Percentiles rank a stretch among this genome's conserved stretches.
Evolutionary conservation across 768 basidiomycete species (phyloP).

Genomic region (Russula emetica): DNA sequence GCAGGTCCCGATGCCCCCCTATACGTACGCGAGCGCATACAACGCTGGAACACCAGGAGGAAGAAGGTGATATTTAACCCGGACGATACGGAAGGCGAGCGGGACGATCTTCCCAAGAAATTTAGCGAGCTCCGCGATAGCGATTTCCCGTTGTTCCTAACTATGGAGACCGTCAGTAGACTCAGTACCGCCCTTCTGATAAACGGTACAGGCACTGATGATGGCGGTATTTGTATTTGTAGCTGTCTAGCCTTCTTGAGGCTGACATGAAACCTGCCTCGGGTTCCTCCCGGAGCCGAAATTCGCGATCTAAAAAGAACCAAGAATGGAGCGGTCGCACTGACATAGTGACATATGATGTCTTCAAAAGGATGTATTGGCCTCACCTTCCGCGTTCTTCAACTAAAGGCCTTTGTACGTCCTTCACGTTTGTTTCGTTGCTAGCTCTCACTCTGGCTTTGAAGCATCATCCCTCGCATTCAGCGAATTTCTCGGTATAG

Average conservation of each 20-base stretch:
- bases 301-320: slow-evolving; percentile 9
- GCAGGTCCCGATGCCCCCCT: slow-evolving; percentile 37
- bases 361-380: slow-evolving; percentile 56
- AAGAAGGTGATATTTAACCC: slow-evolving; percentile 35
- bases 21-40: slow-evolving; percentile 38
- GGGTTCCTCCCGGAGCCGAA: neutral
- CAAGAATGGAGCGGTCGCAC: neutral
- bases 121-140: slow-evolving; percentile 55
- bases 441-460: neutral
- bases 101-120: slow-evolving; percentile 44
- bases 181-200: slow-evolving; percentile 19
- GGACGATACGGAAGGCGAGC: slow-evolving; percentile 43
- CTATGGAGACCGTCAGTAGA: slow-evolving; percentile 59
- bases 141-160: slow-evolving; percentile 68
- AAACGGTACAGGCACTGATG: neutral
- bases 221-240: slow-evolving; percentile 1
- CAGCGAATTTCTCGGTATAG: slow-evolving; percentile 57
- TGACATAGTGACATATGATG: slow-evolving; percentile 41
- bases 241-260: slow-evolving; percentile 51
- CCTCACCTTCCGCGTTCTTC: slow-evolving; percentile 49
- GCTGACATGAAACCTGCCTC: slow-evolving; percentile 36
- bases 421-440: neutral
- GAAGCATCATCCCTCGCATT: slow-evolving; percentile 60
- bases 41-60: slow-evolving; percentile 23
- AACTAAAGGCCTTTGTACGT: slow-evolving; percentile 50